Conservation (phyloP, 2,329 filamentous ascomycete genomes). For the Stromatinia cepivora region DNA sequence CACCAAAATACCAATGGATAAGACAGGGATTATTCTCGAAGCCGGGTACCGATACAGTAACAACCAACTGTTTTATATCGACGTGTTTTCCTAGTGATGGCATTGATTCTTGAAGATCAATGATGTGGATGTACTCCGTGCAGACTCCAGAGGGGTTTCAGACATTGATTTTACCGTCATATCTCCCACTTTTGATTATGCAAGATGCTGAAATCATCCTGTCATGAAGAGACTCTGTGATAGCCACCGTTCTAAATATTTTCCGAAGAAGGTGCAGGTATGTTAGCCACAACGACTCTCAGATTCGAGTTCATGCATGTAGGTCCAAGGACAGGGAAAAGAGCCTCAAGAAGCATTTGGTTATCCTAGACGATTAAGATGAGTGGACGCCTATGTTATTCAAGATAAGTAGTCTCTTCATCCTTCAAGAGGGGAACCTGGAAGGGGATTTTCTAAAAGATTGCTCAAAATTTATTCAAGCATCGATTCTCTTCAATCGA, state of each 20-base stretch:
- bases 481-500: not conserved
- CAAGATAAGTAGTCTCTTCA: not conserved
- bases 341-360: conserved; percentile 12
- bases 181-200: conserved; percentile 14
- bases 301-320: conserved; percentile 24
- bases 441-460: not conserved
- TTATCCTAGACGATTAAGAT: conserved; percentile 1
- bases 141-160: conserved; percentile 11
- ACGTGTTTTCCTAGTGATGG: conserved; percentile 23
- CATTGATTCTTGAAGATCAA: conserved; percentile 13
- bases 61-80: conserved; percentile 22
- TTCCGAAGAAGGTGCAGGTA: conserved; percentile 4
- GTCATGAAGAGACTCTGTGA: not conserved
- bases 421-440: not conserved
- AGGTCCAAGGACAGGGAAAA: conserved; percentile 14
- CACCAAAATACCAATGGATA: conserved; percentile 19
- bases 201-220: conserved; percentile 2
- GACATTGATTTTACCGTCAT: not conserved
- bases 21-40: not conserved
- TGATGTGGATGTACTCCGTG: conserved; percentile 15
- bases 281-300: conserved; percentile 12
- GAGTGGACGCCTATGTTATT: not conserved
- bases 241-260: not conserved
- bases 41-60: conserved; percentile 8
- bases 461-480: not conserved